phyloP scores from a whole-genome alignment of 2,329 filamentous ascomycete species.

The Blastomyces emzantsi region DNA sequence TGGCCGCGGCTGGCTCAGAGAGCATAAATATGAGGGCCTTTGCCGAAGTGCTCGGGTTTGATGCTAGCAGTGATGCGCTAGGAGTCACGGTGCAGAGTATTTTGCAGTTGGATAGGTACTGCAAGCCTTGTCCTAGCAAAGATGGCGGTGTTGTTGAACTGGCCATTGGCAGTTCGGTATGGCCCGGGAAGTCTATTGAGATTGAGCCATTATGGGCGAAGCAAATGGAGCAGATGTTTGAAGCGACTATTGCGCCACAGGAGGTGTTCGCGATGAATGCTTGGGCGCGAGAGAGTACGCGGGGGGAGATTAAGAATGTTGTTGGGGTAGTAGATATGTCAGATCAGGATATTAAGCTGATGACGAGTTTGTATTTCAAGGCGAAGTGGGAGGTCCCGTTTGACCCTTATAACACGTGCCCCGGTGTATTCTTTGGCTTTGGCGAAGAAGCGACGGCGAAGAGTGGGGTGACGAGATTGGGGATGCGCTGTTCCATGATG shows the following conservation, averaged over 20 bases:
- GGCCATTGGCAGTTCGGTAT: constrained; percentile 5
- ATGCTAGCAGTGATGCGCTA: background rate
- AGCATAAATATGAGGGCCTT: constrained; percentile 3
- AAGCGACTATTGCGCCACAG: constrained; percentile 4
- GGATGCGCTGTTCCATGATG: constrained; percentile 5
- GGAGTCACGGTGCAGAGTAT: background rate
- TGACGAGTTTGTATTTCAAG: constrained; percentile 11
- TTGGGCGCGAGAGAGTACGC: constrained; percentile 6
- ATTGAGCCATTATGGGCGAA: constrained; percentile 6
- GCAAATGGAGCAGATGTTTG: constrained; percentile 1
- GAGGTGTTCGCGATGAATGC: constrained; percentile 6
- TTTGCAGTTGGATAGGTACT: constrained; percentile 8
- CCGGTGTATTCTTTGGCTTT: constrained; percentile 1
- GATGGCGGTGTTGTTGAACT: background rate
- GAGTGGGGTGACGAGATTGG: background rate
- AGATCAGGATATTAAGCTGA: constrained; percentile 3
- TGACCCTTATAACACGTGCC: background rate
- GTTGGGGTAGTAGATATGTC: background rate
- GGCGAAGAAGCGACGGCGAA: background rate
- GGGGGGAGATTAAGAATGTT: constrained; percentile 6
- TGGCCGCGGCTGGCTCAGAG: constrained; percentile 9
- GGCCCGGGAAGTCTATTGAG: background rate
- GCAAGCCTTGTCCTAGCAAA: background rate
- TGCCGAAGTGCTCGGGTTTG: constrained; percentile 1
- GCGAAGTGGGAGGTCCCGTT: constrained; percentile 9